Base-by-base conservation (phyloP, 1,284 basidiomycete species). In the Sporisorium iseilematis-ciliati region DNA sequence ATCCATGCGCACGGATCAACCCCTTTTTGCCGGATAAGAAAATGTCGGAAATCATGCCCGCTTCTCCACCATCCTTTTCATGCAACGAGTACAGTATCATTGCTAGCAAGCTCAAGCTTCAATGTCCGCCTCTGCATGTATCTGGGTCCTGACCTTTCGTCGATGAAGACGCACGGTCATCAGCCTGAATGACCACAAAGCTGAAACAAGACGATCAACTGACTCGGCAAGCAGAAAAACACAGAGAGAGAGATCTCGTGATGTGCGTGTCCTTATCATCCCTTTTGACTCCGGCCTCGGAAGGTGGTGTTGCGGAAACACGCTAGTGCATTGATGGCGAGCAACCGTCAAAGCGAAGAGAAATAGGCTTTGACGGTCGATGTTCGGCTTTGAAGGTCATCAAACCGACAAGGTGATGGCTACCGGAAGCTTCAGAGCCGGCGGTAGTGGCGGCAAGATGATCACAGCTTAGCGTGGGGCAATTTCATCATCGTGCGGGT, bases 361-460 rank as follows among this genome's bases (percentile, higher is more conserved):
- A 62, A 16, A 6, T 62, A 62, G 59, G 59, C 38, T 5, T 62
- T 53, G 46, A 42, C 59, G 59, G 59, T 38, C 26, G 7, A 52
- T n/a, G n/a, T n/a, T 49, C 59, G 59, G 59, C 26, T 62, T 62
- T 62, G 45, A 49, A 62, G 43, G 59, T 10, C 16, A 21, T 2
- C 12, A 21, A 25, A 38, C 6, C 31, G n/a, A n/a, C 40, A 14
- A 18, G 40, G 18, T 4, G 16, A 53, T 53, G 51, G 35, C 25
- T 23, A 51, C 20, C 20, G 31, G 20, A 23, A 31, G 23, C 25
- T 26, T 6, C 40, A 33, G 20, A 23, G 23, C 35, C 56, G 56
- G 56, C 56, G 45, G 35, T 10, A 29, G 31, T 26, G 35, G 35
- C 35, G 35, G 35, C 35, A 38, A 38, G 35, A 38, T 3, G 35